Evolutionary conservation across 2,329 filamentous ascomycete genomes (phyloP).

Genomic region (Xylogone sp.): DNA sequence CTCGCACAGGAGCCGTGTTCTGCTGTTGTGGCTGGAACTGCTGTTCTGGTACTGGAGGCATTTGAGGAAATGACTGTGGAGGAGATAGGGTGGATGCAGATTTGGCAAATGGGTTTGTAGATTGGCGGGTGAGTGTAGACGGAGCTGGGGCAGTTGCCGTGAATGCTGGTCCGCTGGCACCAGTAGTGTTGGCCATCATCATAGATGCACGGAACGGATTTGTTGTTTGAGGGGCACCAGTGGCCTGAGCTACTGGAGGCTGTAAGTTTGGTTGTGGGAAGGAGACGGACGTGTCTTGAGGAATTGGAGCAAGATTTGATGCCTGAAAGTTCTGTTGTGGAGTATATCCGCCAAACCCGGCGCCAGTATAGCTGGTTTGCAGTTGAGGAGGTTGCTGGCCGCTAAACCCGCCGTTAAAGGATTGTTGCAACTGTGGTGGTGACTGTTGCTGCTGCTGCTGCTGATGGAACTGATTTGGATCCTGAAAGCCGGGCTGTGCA

Average conservation of each 20-base stretch:
- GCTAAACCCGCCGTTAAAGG: conserved; percentile 8
- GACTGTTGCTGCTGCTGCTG: conserved; percentile 25
- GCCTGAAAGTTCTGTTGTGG: conserved; percentile 59
- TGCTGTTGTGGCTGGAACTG: conserved; percentile 35
- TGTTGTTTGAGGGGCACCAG: conserved; percentile 58
- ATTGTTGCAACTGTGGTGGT: conserved; percentile 27
- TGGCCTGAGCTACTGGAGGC: conserved; percentile 22
- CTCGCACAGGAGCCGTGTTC: conserved; percentile 45
- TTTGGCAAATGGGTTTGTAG: conserved; percentile 86
- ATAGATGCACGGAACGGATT: conserved; percentile 96
- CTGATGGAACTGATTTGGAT: conserved; percentile 40
- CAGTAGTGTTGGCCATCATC: conserved; percentile 57
- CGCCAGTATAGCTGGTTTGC: conserved; percentile 63
- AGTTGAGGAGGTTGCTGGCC: conserved; percentile 40
- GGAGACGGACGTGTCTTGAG: conserved; percentile 49
- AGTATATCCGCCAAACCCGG: conserved; percentile 80
- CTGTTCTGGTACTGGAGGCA: conserved; percentile 25
- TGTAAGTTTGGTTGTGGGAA: conserved; percentile 40
- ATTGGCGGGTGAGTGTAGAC: conserved; percentile 52
- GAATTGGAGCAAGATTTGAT: conserved; percentile 50
- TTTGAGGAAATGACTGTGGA: conserved; percentile 29
- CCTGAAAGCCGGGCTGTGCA: conserved; percentile 37
- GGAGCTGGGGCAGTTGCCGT: conserved; percentile 39
- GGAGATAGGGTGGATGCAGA: conserved; percentile 33
- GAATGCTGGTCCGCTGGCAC: conserved; percentile 36